These are phyloP conservation scores for Ustilaginoidea virens DNA, from an alignment of 2,329 filamentous ascomycete species.

Conservation along the genomic window DNA sequence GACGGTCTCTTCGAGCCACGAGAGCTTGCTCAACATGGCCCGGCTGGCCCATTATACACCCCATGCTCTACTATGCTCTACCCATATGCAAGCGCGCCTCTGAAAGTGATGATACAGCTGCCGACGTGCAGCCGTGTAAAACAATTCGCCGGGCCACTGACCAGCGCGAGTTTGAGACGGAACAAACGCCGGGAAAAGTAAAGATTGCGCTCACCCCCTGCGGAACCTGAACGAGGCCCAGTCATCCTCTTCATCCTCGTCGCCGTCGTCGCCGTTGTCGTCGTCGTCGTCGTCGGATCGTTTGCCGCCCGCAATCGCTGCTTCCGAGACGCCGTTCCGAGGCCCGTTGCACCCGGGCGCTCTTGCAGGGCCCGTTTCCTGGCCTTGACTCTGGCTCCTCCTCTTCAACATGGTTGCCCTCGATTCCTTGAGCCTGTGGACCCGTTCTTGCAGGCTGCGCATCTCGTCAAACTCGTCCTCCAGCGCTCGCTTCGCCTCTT, in stretches of 20 bases:
- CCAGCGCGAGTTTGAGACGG: too few species aligned
- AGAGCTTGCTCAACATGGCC: too few species aligned
- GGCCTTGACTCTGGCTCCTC: slow-evolving; percentile 14
- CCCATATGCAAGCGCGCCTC: too few species aligned
- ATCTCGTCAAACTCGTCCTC: slow-evolving; percentile 74
- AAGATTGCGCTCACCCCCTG: neutral
- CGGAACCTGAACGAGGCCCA: slow-evolving; percentile 45
- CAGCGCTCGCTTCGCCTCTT: slow-evolving; percentile 58
- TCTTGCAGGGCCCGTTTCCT: slow-evolving; percentile 10
- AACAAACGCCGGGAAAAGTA: neutral
- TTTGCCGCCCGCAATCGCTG: too few species aligned
- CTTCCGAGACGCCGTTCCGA: too few species aligned
- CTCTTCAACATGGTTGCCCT: slow-evolving; percentile 47
- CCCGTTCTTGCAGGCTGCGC: slow-evolving; percentile 60
- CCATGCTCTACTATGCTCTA: too few species aligned
- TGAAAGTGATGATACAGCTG: too few species aligned
- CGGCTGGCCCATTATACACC: too few species aligned
- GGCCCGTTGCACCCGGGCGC: slow-evolving; percentile 14
- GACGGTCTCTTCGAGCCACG: too few species aligned
- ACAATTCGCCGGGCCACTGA: too few species aligned
- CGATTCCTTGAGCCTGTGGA: slow-evolving; percentile 52
- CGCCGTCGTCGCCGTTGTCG: slow-evolving; percentile 32
- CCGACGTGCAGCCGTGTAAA: too few species aligned
- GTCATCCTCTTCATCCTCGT: slow-evolving; percentile 34
- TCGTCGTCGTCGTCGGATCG: slow-evolving; percentile 21